Evolutionary conservation across 2,329 filamentous ascomycete species (phyloP).

Genomic region (Colletotrichum sp.): DNA sequence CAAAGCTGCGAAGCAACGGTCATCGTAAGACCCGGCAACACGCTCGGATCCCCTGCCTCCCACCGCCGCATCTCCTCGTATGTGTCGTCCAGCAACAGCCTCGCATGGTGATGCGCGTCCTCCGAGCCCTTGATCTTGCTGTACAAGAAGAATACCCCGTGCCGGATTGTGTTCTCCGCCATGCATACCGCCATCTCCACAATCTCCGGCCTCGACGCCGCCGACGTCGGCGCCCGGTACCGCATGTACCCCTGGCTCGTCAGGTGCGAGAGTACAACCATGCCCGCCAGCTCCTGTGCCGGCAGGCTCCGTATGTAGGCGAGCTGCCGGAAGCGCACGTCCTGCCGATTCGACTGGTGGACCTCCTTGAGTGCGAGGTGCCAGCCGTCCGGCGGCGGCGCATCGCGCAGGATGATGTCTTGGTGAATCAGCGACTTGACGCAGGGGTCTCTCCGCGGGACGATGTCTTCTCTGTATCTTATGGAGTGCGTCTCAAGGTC

Average conservation of each 20-base stretch:
- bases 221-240: background rate
- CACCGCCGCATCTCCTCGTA: constrained; percentile 18
- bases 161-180: constrained; percentile 18
- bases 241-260: constrained; percentile 16
- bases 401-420: constrained; percentile 8
- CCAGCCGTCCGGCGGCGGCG: constrained; percentile 8
- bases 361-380: constrained; percentile 10
- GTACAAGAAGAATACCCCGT: constrained; percentile 20
- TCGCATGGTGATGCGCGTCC: constrained; percentile 5
- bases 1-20: background rate
- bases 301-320: background rate
- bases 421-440: constrained; percentile 19
- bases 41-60: constrained; percentile 15
- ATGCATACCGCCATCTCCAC: constrained; percentile 18
- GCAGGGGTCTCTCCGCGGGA: background rate
- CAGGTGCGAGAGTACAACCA: constrained; percentile 8
- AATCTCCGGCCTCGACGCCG: background rate
- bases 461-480: constrained; percentile 6
- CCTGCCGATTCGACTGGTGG: constrained; percentile 5
- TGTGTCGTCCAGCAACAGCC: constrained; percentile 11
- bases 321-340: constrained; percentile 12
- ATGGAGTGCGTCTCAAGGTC: constrained; percentile 21
- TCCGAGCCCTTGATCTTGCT: background rate
- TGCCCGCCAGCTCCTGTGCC: constrained; percentile 6
- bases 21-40: constrained; percentile 20